These are phyloP conservation scores for Meredithiella fracta DNA, from an alignment of 2,329 filamentous ascomycete genomes.

Conservation along the genomic window DNA sequence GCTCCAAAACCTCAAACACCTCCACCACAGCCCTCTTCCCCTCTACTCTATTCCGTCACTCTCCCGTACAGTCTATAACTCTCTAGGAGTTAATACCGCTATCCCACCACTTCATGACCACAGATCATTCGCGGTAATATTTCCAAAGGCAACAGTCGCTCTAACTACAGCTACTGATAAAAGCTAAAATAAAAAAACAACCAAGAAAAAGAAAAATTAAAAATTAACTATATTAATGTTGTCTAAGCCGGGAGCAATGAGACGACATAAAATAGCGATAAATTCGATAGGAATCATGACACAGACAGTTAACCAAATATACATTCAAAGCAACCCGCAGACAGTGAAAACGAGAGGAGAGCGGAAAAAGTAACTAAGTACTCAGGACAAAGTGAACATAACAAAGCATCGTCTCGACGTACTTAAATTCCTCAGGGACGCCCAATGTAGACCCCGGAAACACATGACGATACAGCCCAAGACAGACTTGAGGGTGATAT, in stretches of 20 bases:
- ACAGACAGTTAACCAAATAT: background rate
- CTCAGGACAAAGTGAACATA: background rate
- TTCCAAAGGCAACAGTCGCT: too few species aligned
- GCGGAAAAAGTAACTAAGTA: background rate
- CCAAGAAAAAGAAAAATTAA: background rate
- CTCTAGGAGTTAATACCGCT: background rate
- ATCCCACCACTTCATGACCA: background rate
- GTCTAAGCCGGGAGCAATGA: slow-evolving; percentile 2
- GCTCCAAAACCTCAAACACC: background rate
- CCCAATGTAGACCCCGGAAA: background rate
- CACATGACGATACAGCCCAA: background rate
- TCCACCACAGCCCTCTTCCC: background rate
- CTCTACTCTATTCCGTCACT: background rate
- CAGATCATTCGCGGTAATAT: too few species aligned
- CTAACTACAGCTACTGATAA: background rate
- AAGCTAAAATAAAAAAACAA: background rate
- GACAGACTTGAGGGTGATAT: background rate
- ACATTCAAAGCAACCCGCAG: background rate
- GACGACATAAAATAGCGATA: slow-evolving; percentile 6
- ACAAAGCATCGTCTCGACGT: background rate
- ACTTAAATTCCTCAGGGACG: background rate
- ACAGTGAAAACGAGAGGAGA: background rate
- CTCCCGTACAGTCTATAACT: background rate
- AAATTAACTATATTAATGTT: background rate
- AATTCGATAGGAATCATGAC: slow-evolving; percentile 1